Evolutionary conservation across 805 yeast genomes (phyloP).

Genomic region (Candida golubevii): DNA sequence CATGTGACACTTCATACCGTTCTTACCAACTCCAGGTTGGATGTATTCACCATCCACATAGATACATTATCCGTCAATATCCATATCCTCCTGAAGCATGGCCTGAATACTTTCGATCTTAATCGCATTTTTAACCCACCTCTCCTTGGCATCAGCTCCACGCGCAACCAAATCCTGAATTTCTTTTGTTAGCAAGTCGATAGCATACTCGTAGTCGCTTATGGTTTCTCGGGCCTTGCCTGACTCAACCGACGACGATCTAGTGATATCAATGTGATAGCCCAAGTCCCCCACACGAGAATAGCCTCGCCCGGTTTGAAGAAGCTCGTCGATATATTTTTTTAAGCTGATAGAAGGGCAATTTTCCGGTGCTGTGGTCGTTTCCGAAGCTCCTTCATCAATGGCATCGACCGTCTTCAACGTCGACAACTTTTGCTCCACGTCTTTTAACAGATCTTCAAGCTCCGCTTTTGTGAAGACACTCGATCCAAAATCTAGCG

Average conservation of each 20-base stretch:
- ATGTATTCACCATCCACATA: neutral
- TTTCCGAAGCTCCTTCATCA: neutral
- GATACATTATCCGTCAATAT: constrained; percentile 3
- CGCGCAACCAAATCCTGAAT: constrained; percentile 28
- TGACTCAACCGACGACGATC: constrained; percentile 19
- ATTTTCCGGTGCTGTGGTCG: neutral
- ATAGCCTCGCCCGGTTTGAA: constrained; percentile 21
- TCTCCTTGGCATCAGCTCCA: constrained; percentile 29
- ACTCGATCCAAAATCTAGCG: constrained; percentile 3
- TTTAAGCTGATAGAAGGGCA: constrained; percentile 13
- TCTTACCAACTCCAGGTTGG: neutral
- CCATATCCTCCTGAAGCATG: constrained; percentile 16
- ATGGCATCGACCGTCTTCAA: constrained; percentile 17
- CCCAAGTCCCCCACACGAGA: constrained; percentile 17
- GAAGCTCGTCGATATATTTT: constrained; percentile 19
- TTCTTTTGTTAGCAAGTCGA: constrained; percentile 21
- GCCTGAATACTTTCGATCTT: constrained; percentile 27
- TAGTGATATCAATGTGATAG: constrained; percentile 24
- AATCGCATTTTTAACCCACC: constrained; percentile 34
- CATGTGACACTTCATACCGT: neutral
- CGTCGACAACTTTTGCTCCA: constrained; percentile 14
- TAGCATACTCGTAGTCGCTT: constrained; percentile 30
- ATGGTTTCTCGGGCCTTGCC: constrained; percentile 17
- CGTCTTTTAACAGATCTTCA: constrained; percentile 17
- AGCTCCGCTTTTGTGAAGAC: constrained; percentile 21